Base-by-base conservation (phyloP, 768 basidiomycete species). In the Ephemerocybe angulata region DNA sequence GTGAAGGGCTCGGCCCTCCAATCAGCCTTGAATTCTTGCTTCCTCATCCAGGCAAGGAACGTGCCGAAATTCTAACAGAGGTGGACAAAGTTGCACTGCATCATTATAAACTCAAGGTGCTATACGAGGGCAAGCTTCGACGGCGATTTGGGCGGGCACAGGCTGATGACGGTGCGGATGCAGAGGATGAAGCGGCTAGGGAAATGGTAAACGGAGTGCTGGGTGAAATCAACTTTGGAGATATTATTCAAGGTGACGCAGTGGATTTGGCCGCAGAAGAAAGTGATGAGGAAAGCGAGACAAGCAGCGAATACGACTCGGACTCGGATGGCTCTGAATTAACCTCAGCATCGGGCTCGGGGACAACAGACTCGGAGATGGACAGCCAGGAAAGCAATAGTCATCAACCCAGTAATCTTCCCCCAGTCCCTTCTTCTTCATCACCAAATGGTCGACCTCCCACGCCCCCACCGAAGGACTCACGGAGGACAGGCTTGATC, bases 31-130 rank as follows among this genome's bases (percentile, higher is more conserved):
- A 99, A 63, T 91, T 87, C 64, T 72, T 98, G 28, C 79, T 98
- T 4, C 97, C 97, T 12, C 87, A 93, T 58, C 81, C 79, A 1
- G 90, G 87, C 17, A 69, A 81, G 49, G 92, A 91, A 56, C 85
- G 96, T n/a, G 67, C 72, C 27, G 81, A 76, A 17, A 85, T 98
- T 59, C 73, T 98, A 60, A 73, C 76, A 40, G 97, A 99, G 66
- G 83, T 98, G 3, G 97, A 99, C 70, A 81, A 82, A 54, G 83
- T 98, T 50, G 88, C 93, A 13, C 75, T 86, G 43, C 95, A 98
- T 67, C 96, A 99, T 70, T 97, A 98, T 73, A 86, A 88, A 67
- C 81, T 95, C 56, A 99, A 99, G 75, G 77, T 98, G 25, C 78
- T 90, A 10, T 88, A 97, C 65, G 97, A 99, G 71, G 88, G 87